These are phyloP conservation scores for Claviceps sp. DNA, from an alignment of 2,329 filamentous ascomycete genomes.

Conservation along the genomic window DNA sequence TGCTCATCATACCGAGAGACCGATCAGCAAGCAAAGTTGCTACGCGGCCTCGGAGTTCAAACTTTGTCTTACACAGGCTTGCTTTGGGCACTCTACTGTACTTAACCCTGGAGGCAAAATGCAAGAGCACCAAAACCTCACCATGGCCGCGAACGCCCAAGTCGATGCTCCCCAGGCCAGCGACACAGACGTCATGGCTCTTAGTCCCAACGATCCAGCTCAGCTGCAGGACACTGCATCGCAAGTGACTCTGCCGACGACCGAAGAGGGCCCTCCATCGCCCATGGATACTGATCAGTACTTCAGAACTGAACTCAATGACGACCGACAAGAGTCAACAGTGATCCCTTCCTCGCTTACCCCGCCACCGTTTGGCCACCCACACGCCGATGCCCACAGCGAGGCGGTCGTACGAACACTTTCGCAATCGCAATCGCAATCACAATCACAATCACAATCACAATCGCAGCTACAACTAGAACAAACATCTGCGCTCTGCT, in stretches of 20 bases:
- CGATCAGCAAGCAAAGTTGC: background rate
- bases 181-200: conserved; percentile 14
- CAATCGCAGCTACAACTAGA: too few relatives aligned
- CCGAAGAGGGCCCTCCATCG: conserved; percentile 40
- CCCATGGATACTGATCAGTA: conserved; percentile 35
- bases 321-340: conserved; percentile 27
- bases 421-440: conserved; percentile 18
- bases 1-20: background rate
- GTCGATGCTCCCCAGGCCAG: conserved; percentile 20
- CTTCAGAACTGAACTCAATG: conserved; percentile 37
- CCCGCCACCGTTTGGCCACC: conserved; percentile 36
- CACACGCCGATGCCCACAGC: conserved; percentile 27
- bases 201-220: conserved; percentile 20
- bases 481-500: conserved; percentile 36
- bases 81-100: background rate
- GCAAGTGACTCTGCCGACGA: conserved; percentile 43
- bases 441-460: too few relatives aligned
- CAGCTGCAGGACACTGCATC: conserved; percentile 26
- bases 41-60: background rate
- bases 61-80: background rate
- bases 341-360: conserved; percentile 46
- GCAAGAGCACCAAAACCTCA: conserved; percentile 3
- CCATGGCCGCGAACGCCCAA: conserved; percentile 24
- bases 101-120: too few relatives aligned
- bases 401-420: conserved; percentile 16